phyloP scores from a whole-genome alignment of 2,329 filamentous ascomycete species.

The Scedosporium minutisporum region DNA sequence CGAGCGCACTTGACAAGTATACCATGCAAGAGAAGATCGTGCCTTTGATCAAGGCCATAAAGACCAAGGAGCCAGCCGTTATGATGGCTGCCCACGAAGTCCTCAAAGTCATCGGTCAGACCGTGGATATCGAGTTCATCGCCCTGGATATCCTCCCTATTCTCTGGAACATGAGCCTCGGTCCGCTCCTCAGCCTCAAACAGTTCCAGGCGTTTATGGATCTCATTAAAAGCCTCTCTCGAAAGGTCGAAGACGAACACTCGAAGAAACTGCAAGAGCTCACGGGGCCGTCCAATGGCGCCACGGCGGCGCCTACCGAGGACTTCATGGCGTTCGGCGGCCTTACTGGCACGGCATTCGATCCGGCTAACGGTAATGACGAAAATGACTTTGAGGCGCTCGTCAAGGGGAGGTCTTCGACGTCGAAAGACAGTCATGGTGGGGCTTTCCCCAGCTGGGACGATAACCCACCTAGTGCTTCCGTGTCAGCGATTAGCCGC shows the following conservation, averaged over 20 bases:
- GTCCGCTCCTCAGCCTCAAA: constrained; percentile 74
- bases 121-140: constrained; percentile 82
- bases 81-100: constrained; percentile 90
- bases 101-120: constrained; percentile 69
- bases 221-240: constrained; percentile 71
- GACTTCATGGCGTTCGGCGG: constrained; percentile 65
- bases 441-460: constrained; percentile 42
- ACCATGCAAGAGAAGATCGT: constrained; percentile 97
- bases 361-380: constrained; percentile 41
- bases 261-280: constrained; percentile 81
- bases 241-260: constrained; percentile 80
- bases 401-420: constrained; percentile 57
- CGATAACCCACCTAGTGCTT: constrained; percentile 23
- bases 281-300: constrained; percentile 46
- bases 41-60: constrained; percentile 82
- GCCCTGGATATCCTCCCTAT: constrained; percentile 85
- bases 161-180: constrained; percentile 84
- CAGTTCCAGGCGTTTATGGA: constrained; percentile 89
- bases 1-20: constrained; percentile 79
- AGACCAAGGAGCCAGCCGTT: constrained; percentile 94
- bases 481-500: neutral
- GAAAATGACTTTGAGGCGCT: constrained; percentile 79
- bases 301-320: constrained; percentile 39
- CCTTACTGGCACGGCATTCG: constrained; percentile 50
- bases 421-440: constrained; percentile 22